Evolutionary conservation across 768 basidiomycete genomes (phyloP).

Genomic region (Leccinellum luteum): DNA sequence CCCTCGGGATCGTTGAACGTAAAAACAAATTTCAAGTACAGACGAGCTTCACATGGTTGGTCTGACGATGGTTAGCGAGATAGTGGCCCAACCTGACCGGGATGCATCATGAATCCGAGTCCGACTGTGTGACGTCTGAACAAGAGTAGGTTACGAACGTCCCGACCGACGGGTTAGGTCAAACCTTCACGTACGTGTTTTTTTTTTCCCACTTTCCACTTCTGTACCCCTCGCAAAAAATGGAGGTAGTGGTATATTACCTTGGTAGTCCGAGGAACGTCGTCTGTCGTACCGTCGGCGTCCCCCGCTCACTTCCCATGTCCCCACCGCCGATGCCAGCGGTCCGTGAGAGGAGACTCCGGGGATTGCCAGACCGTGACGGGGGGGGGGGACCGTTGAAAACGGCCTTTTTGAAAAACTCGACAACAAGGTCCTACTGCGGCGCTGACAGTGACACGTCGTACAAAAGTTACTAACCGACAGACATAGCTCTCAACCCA

Average conservation of each 20-base stretch:
- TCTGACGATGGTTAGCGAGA: too few species aligned
- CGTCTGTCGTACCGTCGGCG: neutral
- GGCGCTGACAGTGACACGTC: neutral
- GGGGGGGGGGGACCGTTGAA: neutral
- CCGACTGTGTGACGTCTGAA: neutral
- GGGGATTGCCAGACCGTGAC: neutral
- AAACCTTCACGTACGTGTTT: neutral
- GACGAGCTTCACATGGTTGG: neutral
- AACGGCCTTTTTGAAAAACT: neutral
- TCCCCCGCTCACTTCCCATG: neutral
- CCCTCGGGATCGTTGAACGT: neutral
- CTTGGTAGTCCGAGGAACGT: neutral
- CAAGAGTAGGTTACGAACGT: too few species aligned
- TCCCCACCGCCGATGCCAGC: neutral
- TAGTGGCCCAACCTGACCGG: neutral
- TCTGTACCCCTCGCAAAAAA: neutral
- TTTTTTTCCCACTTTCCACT: neutral
- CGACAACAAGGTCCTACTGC: neutral
- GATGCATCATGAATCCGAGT: neutral
- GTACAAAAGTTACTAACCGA: neutral
- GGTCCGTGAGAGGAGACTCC: neutral
- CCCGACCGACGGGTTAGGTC: too few species aligned
- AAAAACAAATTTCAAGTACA: neutral
- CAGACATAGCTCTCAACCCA: neutral
- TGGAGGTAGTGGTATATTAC: neutral